A percentile compares a stretch with the other conserved stretches of the same genome.
Evolutionary conservation across 2,329 filamentous ascomycete genomes (phyloP).

Genomic region (Calonectria hongkongensis): DNA sequence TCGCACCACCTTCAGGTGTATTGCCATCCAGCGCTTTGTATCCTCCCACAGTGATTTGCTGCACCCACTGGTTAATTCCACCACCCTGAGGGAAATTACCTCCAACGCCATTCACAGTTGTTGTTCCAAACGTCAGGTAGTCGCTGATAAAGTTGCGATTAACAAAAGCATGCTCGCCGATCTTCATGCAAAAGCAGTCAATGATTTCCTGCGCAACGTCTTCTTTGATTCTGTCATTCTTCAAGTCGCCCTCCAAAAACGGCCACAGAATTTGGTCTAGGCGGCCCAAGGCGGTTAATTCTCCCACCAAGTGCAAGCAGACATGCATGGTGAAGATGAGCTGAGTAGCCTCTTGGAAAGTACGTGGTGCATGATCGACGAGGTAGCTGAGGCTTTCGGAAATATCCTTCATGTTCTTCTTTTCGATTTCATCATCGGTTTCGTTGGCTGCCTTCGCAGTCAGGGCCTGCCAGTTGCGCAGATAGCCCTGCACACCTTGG

Average conservation of each 20-base stretch:
- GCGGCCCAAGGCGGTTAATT: conserved; percentile 7
- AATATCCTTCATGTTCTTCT: background rate
- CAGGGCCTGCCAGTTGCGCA: background rate
- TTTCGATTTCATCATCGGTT: background rate
- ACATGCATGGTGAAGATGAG: conserved; percentile 9
- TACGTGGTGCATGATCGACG: background rate
- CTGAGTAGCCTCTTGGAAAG: conserved; percentile 6
- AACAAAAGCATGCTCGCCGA: conserved; percentile 4
- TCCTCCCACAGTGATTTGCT: conserved; percentile 15
- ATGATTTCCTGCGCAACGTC: conserved; percentile 10
- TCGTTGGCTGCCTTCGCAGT: background rate
- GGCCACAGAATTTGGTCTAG: conserved; percentile 17
- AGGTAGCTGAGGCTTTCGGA: background rate
- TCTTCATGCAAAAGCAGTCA: conserved; percentile 2
- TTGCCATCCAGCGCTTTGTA: conserved; percentile 12
- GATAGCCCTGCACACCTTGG: background rate
- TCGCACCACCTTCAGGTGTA: background rate
- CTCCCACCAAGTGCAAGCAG: conserved; percentile 11
- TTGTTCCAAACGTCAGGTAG: conserved; percentile 1
- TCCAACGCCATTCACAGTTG: background rate
- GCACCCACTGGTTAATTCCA: conserved; percentile 19
- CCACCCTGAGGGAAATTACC: conserved; percentile 15
- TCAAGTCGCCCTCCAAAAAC: background rate
- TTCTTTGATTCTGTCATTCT: background rate
- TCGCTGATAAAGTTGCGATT: conserved; percentile 11